Base-by-base conservation (phyloP, 306 rosid genomes). In the Cucurbita moschata region DNA sequence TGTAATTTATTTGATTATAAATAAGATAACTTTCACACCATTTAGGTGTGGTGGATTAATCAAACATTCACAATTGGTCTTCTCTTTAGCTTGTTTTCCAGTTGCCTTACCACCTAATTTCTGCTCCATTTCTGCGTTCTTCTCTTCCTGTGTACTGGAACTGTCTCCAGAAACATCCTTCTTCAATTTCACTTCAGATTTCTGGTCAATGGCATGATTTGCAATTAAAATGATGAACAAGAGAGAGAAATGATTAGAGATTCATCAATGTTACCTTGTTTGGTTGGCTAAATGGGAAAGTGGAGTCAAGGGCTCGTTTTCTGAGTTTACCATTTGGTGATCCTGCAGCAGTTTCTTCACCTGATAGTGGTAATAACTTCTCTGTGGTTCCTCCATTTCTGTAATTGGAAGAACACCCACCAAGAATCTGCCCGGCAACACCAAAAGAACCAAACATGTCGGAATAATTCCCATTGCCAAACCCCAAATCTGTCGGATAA, bases 381-480 rank as follows among this genome's bases (percentile, higher is more conserved):
- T 55, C 73, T 23, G 79, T 59, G 18, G 81, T 72, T 65, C 72
- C 82, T 63, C 78, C 74, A 47, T 87, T 89, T 80, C 83, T 79
- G 82, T 87, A 87, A 77, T 81, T 88, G 12, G 84, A 72, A 70
- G 82, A 81, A 78, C 84, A 85, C 18, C 81, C 71, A 39, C 71
- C 67, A 30, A 52, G 59, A 53, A 90, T 65, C 74, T 85, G 90
- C 38, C 85, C 92, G 66, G 82, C 80, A 72, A 81, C 83, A 75
- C 80, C 82, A 77, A 86, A 85, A 60, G 92, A 82, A 15, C 87
- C 88, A 67, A 84, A 88, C 84, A 88, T 84, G 75, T 87, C 93
- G 8, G 98, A 85, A 87, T 88, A 90, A 75, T 79, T 81, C 18
- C 91, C 96, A 81, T 84, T 89, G 73, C 86, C 92, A 82, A 78